These are phyloP conservation scores for Ceratobasidium sp. DNA, from an alignment of 1,284 basidiomycete species.

Conservation along the genomic window DNA sequence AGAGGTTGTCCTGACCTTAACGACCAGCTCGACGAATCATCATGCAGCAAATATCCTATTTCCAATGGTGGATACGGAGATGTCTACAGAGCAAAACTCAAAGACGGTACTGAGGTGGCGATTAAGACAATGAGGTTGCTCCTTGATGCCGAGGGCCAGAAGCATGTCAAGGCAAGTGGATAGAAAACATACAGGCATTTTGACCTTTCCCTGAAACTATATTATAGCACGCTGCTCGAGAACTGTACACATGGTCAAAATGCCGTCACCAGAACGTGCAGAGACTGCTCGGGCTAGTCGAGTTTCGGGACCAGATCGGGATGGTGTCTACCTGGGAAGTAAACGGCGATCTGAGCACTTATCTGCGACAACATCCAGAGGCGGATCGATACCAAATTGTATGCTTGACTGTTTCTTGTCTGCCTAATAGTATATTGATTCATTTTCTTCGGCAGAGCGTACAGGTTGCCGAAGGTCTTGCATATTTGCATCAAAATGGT, in stretches of 20 bases:
- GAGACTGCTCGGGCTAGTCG: constrained; percentile 8
- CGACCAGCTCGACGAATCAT: background rate
- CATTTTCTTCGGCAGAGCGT: background rate
- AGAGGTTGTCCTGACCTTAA: constrained; percentile 3
- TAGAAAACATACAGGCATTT: background rate
- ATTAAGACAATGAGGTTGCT: constrained; percentile 1
- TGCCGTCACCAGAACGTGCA: constrained; percentile 1
- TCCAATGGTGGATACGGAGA: background rate
- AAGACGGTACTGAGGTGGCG: background rate
- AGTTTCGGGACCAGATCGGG: constrained; percentile 7
- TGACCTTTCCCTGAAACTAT: background rate
- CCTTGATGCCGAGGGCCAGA: background rate
- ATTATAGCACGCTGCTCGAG: constrained; percentile 7
- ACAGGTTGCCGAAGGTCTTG: constrained; percentile 12
- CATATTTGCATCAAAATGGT: constrained; percentile 5
- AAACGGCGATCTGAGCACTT: background rate
- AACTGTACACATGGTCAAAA: constrained; percentile 27
- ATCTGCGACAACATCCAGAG: background rate
- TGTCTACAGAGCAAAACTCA: constrained; percentile 3
- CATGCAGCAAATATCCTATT: background rate
- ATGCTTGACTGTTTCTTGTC: background rate
- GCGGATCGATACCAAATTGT: constrained; percentile 12
- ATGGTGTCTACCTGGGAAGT: constrained; percentile 2
- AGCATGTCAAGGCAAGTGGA: background rate
- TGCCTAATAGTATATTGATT: background rate